Evolutionary conservation across 352 stramenopile genomes (phyloP).

Genomic region (Lagenidium sp.): DNA sequence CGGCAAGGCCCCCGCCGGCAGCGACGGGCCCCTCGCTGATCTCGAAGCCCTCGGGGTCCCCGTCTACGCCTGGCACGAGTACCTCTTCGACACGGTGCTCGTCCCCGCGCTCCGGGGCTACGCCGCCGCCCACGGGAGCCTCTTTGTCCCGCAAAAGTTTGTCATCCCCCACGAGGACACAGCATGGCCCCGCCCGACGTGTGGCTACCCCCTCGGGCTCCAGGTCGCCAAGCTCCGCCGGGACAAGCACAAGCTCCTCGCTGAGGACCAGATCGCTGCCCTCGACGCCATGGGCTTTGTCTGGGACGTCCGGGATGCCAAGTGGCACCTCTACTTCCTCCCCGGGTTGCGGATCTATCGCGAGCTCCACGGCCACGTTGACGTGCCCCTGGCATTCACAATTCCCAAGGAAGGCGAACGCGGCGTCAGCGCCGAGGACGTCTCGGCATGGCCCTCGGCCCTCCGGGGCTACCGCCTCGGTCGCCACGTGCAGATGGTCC

Average conservation of each 20-base stretch:
- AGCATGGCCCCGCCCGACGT: slow-evolving; percentile 72
- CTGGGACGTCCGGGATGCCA: slow-evolving; percentile 78
- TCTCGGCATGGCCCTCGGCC: slow-evolving; percentile 30
- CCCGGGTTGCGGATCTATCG: slow-evolving; percentile 45
- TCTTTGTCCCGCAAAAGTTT: slow-evolving; percentile 92
- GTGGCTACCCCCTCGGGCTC: slow-evolving; percentile 78
- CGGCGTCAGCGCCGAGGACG: no score
- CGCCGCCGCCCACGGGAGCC: slow-evolving; percentile 63
- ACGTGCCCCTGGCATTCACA: slow-evolving; percentile 55
- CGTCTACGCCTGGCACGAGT: slow-evolving; percentile 41
- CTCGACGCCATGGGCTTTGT: slow-evolving; percentile 90
- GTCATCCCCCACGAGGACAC: slow-evolving; percentile 43
- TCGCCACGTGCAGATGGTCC: slow-evolving; percentile 59
- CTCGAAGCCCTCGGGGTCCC: slow-evolving; percentile 49
- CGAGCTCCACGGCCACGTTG: slow-evolving; percentile 40
- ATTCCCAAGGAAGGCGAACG: slow-evolving; percentile 25
- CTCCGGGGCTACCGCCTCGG: slow-evolving; percentile 53
- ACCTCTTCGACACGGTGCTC: slow-evolving; percentile 49
- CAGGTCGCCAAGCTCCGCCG: slow-evolving; percentile 87
- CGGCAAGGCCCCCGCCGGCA: slow-evolving; percentile 16
- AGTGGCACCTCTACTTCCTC: slow-evolving; percentile 63
- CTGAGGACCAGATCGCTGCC: slow-evolving; percentile 48
- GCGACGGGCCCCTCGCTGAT: slow-evolving; percentile 21
- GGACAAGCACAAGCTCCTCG: slow-evolving; percentile 28
- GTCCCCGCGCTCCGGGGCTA: slow-evolving; percentile 78